These are phyloP conservation scores for Raddia distichophylla DNA, from an alignment of 176 grass and related monocot genomes.

Conservation along the genomic window DNA sequence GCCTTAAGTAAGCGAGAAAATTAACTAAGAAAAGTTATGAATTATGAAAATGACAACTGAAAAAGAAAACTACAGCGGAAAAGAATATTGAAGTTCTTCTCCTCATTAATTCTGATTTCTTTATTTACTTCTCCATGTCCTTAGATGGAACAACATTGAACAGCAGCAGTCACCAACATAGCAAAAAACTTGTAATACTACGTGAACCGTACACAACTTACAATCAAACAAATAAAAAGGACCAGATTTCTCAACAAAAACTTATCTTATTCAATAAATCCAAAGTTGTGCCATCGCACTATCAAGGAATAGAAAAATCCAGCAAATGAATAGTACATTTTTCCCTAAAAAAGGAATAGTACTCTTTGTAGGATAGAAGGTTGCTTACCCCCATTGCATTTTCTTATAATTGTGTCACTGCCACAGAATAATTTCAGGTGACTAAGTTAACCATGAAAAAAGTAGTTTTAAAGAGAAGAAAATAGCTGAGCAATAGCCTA, in stretches of 20 bases:
- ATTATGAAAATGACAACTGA: conserved; percentile 5
- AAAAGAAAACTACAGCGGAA: neutral
- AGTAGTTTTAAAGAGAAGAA: conserved; percentile 11
- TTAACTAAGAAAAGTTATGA: conserved; percentile 43
- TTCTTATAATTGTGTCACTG: neutral
- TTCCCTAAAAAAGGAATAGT: neutral
- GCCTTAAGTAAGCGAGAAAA: conserved; percentile 58
- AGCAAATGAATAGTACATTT: too few species aligned
- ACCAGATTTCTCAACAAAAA: neutral
- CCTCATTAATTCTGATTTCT: neutral
- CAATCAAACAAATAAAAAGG: neutral
- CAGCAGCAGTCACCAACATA: neutral
- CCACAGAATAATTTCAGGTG: neutral
- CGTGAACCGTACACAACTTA: neutral
- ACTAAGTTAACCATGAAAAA: neutral
- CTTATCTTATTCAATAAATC: neutral
- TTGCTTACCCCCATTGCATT: neutral
- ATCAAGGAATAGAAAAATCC: too few species aligned
- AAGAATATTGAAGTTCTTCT: neutral
- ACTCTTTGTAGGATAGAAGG: neutral
- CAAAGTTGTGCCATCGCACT: neutral
- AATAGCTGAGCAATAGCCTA: neutral
- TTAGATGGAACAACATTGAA: neutral
- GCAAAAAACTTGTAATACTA: neutral
- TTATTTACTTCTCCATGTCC: neutral